Base-by-base conservation (phyloP, 2,329 filamentous ascomycete species). In the Herpomyces periplanetae region DNA sequence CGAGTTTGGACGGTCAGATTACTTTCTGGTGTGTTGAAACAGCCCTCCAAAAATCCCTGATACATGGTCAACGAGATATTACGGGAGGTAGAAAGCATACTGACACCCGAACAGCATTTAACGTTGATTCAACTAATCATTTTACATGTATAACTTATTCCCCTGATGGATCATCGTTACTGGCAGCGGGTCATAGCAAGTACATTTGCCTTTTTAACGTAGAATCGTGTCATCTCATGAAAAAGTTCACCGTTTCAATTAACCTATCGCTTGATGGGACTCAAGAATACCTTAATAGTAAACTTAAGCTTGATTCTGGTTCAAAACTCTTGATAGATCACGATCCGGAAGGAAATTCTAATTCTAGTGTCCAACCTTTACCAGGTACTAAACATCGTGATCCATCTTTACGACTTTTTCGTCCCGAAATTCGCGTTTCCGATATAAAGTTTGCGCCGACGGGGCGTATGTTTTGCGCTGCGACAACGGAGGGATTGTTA, bases 201-300 rank as follows among this genome's bases (percentile, higher is more conserved):
- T 88, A 85, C 37, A 88, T 96, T 20, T 91, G 80, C 34, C 40
- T 96, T 22, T 96, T 96, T 40, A 75, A 84, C n/a, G 68, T 85
- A 13, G 58, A 59, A 22, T 85, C 75, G 1, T 71, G 80, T 36
- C 69, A 80, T 1, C 44, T 96, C 5, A 45, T 91, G 21, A 87
- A 84, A 37, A 88, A 88, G 34, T 96, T 64, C 34, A 88, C 75
- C 2, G 73, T 91, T 31, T 85, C 68, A 29, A 55, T 87, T 31
- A 96, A 96, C 37, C 46, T 88, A n/a, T 85, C 73, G 2, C 45
- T 96, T 2, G 73, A 85, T 9, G 80, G 80, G 17, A 96, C 80
- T 1, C 75, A 91, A 33, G 80, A 96, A 36, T 87, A 85, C 38
- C 50, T 96, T 27, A 91, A 87, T 47, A 87, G 69, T 43, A 68